Evolutionary conservation across 768 basidiomycete genomes (phyloP).

Genomic region (Podaxis sp.): DNA sequence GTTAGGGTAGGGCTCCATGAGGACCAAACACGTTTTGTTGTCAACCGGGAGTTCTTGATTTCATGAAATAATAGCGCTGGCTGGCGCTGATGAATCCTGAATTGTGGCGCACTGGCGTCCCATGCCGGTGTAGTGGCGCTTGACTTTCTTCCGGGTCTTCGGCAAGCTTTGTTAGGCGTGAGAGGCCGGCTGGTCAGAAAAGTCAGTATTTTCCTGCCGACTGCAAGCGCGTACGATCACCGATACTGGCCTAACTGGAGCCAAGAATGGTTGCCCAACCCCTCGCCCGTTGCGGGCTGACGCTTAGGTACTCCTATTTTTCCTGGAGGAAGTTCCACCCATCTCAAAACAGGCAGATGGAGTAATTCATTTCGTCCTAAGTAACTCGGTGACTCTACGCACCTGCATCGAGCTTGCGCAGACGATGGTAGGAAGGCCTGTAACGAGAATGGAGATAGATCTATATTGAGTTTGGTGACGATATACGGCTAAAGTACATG

Average conservation of each 20-base stretch:
- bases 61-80: not conserved
- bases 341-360: too few relatives aligned
- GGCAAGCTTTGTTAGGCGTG: not conserved
- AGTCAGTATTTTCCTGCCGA: not conserved
- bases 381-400: not conserved
- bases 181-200: not conserved
- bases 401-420: not conserved
- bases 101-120: not conserved
- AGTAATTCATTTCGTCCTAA: not conserved
- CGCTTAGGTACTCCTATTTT: too few relatives aligned
- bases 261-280: too few relatives aligned
- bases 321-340: too few relatives aligned
- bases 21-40: conserved; percentile 3
- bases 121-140: conserved; percentile 1
- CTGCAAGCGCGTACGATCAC: too few relatives aligned
- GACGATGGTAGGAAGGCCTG: not conserved
- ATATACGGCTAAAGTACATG: not conserved
- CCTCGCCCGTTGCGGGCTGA: too few relatives aligned
- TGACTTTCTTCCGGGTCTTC: not conserved
- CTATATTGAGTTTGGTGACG: not conserved
- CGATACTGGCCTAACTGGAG: too few relatives aligned
- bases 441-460: not conserved
- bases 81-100: not conserved
- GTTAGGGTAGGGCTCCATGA: not conserved
- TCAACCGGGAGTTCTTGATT: conserved; percentile 2